phyloP scores from a whole-genome alignment of 257 asterid species.

The Nicotiana tomentosiformis region DNA sequence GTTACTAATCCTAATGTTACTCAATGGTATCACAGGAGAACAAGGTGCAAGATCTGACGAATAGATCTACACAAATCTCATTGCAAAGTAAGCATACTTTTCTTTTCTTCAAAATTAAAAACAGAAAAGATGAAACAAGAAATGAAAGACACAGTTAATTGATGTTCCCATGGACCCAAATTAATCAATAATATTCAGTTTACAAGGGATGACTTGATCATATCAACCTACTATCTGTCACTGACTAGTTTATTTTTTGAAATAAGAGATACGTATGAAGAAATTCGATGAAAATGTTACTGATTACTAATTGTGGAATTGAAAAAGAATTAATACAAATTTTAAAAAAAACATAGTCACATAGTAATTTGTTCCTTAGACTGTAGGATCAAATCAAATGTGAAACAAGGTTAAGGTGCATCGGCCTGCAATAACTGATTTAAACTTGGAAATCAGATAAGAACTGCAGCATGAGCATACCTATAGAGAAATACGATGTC shows the following conservation, averaged over 20 bases:
- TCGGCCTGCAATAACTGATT: background rate
- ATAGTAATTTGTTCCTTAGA: background rate
- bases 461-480: conserved; percentile 29
- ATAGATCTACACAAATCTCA: background rate
- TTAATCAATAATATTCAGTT: background rate
- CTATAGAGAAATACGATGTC: conserved; percentile 82
- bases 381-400: background rate
- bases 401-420: background rate
- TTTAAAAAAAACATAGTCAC: background rate
- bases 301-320: background rate
- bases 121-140: background rate
- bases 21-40: background rate
- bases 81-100: background rate
- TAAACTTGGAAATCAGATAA: background rate
- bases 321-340: background rate
- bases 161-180: background rate
- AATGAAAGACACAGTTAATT: background rate
- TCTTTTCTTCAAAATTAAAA: background rate
- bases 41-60: background rate
- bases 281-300: background rate
- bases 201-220: background rate
- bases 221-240: background rate
- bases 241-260: background rate
- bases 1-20: background rate
- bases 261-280: background rate